A percentile compares a stretch with the other conserved stretches of the same genome.
Evolutionary conservation across 2,329 filamentous ascomycete genomes (phyloP).

Genomic region (Fusarium longipes): DNA sequence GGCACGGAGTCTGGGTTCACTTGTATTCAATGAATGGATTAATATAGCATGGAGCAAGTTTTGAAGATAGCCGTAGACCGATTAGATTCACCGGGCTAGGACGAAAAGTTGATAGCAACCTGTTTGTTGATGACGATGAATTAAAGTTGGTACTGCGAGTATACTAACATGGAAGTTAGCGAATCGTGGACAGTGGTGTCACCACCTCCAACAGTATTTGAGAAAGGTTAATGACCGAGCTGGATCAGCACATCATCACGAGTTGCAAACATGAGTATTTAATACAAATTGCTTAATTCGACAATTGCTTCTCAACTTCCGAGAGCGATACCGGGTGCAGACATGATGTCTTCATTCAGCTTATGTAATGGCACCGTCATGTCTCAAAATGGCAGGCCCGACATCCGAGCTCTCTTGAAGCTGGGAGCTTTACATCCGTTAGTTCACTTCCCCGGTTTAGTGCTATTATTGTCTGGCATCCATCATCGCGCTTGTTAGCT

Average conservation of each 20-base stretch:
- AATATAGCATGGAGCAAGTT: conserved; percentile 13
- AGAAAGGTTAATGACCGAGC: background rate
- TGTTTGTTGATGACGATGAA: background rate
- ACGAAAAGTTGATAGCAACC: conserved; percentile 16
- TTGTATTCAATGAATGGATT: conserved; percentile 21
- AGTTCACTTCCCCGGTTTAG: conserved; percentile 1
- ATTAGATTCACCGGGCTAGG: conserved; percentile 1
- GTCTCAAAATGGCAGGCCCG: conserved; percentile 7
- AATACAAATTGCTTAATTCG: background rate
- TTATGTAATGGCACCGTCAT: conserved; percentile 42
- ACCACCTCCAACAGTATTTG: background rate
- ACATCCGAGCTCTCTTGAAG: conserved; percentile 29
- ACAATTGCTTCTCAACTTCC: background rate
- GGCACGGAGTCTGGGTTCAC: conserved; percentile 43
- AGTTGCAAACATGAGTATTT: background rate
- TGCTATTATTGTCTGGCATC: conserved; percentile 26
- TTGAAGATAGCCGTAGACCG: conserved; percentile 9
- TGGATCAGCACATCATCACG: background rate
- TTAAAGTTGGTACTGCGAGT: conserved; percentile 6
- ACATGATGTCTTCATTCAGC: conserved; percentile 14
- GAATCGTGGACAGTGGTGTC: conserved; percentile 7
- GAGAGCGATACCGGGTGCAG: conserved; percentile 30
- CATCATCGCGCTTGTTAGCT: conserved; percentile 23
- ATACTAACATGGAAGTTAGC: conserved; percentile 5
- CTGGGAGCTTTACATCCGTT: conserved; percentile 13